Percentiles rank a stretch among this genome's conserved stretches.
These are phyloP conservation scores for Amaranthus hypochondriacus DNA, from an alignment of 148 eudicot genomes.

Conservation along the genomic window DNA sequence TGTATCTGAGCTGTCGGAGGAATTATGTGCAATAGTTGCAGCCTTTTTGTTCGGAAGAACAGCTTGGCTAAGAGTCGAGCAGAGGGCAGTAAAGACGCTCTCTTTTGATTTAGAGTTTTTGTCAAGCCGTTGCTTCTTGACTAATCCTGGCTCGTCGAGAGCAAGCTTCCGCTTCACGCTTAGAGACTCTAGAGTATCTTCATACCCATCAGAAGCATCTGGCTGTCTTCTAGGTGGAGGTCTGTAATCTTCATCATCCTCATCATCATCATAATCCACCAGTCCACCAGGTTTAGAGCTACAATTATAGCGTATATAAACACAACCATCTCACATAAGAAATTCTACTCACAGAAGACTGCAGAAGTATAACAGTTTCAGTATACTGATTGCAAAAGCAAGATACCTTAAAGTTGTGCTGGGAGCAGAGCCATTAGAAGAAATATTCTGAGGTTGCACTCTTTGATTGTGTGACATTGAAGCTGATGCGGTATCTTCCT, in stretches of 20 bases:
- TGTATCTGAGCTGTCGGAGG: conserved; percentile 25
- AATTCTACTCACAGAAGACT: neutral
- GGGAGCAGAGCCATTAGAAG: conserved; percentile 59
- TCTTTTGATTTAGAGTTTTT: conserved; percentile 52
- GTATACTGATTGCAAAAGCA: neutral
- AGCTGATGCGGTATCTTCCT: conserved; percentile 91
- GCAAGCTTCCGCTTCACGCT: conserved; percentile 58
- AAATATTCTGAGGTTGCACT: conserved; percentile 34
- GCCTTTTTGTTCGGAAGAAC: conserved; percentile 64
- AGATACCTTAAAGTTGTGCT: conserved; percentile 55
- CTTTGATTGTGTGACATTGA: conserved; percentile 32
- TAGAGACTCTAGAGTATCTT: conserved; percentile 47
- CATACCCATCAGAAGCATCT: conserved; percentile 59
- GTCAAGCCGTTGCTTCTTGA: conserved; percentile 51
- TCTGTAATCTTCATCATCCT: conserved; percentile 88
- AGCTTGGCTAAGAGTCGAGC: conserved; percentile 67
- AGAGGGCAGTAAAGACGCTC: conserved; percentile 66
- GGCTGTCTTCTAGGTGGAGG: conserved; percentile 76
- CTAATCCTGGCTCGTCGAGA: conserved; percentile 53
- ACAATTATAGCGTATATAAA: conserved; percentile 6
- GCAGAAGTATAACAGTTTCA: no score
- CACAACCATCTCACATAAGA: neutral
- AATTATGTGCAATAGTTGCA: conserved; percentile 24
- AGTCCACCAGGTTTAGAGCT: conserved; percentile 68
- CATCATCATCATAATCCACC: conserved; percentile 95